phyloP scores from a whole-genome alignment of 140 eudicot species.

The Anethum foeniculum region DNA sequence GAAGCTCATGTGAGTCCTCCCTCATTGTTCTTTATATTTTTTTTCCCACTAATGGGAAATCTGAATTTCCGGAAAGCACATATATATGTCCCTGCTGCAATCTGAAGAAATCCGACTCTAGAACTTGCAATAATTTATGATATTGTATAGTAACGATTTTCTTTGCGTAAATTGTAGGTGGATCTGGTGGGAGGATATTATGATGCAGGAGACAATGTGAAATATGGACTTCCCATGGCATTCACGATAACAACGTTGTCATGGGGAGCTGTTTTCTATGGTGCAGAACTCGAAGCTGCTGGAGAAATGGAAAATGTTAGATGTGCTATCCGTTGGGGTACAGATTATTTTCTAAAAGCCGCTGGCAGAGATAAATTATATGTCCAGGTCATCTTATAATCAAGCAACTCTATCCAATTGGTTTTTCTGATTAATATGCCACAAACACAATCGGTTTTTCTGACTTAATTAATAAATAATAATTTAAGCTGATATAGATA shows the following conservation, averaged over 20 bases:
- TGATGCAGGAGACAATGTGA: constrained; percentile 93
- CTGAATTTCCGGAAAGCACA: not conserved
- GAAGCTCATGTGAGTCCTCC: constrained; percentile 41
- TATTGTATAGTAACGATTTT: not conserved
- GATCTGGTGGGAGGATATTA: constrained; percentile 88
- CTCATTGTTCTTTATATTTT: not conserved
- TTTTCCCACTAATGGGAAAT: not conserved
- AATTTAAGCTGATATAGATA: not conserved
- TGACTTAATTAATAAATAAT: not conserved
- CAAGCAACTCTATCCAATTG: not conserved
- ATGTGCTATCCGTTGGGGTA: constrained; percentile 67
- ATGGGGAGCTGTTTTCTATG: constrained; percentile 54
- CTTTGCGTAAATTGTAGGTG: constrained; percentile 32
- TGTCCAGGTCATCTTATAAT: constrained; percentile 46
- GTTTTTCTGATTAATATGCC: too few species aligned
- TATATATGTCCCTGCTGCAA: not conserved
- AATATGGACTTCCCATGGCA: constrained; percentile 85
- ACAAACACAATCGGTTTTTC: not conserved
- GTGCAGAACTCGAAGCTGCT: constrained; percentile 39
- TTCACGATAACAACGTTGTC: constrained; percentile 79
- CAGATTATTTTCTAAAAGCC: constrained; percentile 70
- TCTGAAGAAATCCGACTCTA: not conserved
- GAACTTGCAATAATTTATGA: not conserved
- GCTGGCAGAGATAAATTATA: constrained; percentile 38
- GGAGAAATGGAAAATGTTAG: constrained; percentile 55